Base-by-base conservation (phyloP, 768 basidiomycete species). In the Amyloporia xantha region DNA sequence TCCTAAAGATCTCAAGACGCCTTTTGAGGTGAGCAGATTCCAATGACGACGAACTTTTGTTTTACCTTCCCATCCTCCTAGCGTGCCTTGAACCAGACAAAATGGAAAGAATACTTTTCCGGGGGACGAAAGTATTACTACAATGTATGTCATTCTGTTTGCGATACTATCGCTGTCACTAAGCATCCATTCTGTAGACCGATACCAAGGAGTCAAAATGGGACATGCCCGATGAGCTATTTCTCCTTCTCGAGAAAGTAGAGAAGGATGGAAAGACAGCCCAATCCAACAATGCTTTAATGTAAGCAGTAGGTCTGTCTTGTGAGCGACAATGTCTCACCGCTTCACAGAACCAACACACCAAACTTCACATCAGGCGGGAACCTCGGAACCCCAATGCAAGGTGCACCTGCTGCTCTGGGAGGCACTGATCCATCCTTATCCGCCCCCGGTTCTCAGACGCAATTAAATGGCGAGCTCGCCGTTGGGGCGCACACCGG, bases 91-190 rank as follows among this genome's bases (percentile, higher is more conserved):
- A 82, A 78, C 26, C 75, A 91, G 66, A 96, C 94, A 11, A 79
- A 81, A 68, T 98, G 94, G 94, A 96, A 95, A 62, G 91, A 96
- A 66, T 99, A 97, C 64, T 88, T 90, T 55, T 89, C 90, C 2
- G 87, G 88, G 44, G 92, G 91, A 24, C 71, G 91, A 56, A 92
- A 92, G 61, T 93, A 93, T 63, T 93, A 89, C 64, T 91, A 91
- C 55, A 86, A 93, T 63, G 90, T 89, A 50, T 37, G 79, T 62
- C 39, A 26, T 24, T 12, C 13, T 24, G 10, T n/a, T 36, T 26
- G 41, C 21, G 17, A 19, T 17, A 7, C 20, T 19, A 6, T n/a
- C 20, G 12, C 7, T 9, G 7, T 6, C 15, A 7, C 6, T 13
- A 37, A 15, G 12, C 17, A 35, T 11, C 20, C 11, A 23, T 33